These are phyloP conservation scores for Gyromitra esculenta DNA, from an alignment of 2,329 filamentous ascomycete genomes.

Conservation along the genomic window DNA sequence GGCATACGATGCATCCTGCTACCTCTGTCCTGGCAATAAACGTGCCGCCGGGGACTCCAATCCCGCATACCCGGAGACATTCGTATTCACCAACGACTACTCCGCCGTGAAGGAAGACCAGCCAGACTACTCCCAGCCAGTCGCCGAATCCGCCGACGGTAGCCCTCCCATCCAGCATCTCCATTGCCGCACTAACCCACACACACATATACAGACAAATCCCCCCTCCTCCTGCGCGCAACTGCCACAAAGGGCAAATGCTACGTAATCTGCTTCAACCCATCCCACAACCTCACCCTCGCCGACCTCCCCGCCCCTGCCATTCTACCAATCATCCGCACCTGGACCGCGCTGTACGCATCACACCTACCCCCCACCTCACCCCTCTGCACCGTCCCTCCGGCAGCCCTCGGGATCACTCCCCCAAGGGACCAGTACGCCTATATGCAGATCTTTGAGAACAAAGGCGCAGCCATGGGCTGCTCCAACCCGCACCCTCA, in stretches of 20 bases:
- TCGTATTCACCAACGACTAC: constrained; percentile 97
- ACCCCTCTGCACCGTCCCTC: constrained; percentile 65
- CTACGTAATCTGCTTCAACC: constrained; percentile 95
- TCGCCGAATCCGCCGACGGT: constrained; percentile 62
- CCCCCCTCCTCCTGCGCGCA: constrained; percentile 79
- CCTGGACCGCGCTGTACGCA: constrained; percentile 91
- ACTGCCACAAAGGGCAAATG: constrained; percentile 92
- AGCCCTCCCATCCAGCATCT: constrained; percentile 55
- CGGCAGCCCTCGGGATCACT: constrained; percentile 59
- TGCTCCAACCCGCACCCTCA: constrained; percentile 99
- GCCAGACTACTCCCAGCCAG: constrained; percentile 72
- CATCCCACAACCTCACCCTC: constrained; percentile 87
- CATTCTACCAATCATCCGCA: constrained; percentile 83
- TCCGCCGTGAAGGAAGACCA: constrained; percentile 96
- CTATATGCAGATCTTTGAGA: constrained; percentile 99
- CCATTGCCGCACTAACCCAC: neutral
- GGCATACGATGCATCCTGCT: constrained; percentile 88
- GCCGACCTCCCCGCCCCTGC: constrained; percentile 82
- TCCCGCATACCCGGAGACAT: constrained; percentile 85
- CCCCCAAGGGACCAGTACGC: constrained; percentile 79
- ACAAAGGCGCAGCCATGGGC: constrained; percentile 97
- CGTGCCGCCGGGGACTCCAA: constrained; percentile 88
- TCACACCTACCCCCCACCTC: constrained; percentile 78
- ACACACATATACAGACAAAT: constrained; percentile 58
- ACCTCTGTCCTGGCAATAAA: constrained; percentile 90